Evolutionary conservation across 345 rosid genomes (phyloP).

Genomic region (Moringa oleifera): DNA sequence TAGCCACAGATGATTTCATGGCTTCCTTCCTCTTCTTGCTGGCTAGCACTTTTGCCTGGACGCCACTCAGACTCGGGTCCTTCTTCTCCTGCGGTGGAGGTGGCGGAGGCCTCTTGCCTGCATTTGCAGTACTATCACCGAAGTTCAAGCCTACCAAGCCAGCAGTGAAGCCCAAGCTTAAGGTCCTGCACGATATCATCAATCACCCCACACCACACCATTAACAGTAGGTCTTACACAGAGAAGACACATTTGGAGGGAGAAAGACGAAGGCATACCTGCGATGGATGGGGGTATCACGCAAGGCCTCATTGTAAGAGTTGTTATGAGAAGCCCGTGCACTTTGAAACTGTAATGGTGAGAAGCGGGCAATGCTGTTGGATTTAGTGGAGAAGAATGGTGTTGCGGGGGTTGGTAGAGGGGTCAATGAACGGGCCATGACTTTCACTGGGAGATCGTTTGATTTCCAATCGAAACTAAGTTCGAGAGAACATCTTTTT

Average conservation of each 20-base stretch:
- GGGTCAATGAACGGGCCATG: constrained; percentile 42
- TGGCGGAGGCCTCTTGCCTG: constrained; percentile 60
- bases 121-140: constrained; percentile 36
- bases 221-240: too few species aligned
- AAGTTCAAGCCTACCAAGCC: constrained; percentile 41
- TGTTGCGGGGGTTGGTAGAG: constrained; percentile 26
- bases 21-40: constrained; percentile 70
- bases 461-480: not conserved
- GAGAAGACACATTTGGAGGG: too few species aligned
- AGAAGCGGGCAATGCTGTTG: constrained; percentile 13
- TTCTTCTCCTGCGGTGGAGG: constrained; percentile 55
- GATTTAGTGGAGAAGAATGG: constrained; percentile 11
- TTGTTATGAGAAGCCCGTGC: constrained; percentile 13
- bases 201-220: too few species aligned
- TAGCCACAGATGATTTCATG: constrained; percentile 43
- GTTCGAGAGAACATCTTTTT: not conserved
- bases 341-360: constrained; percentile 18
- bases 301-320: constrained; percentile 5
- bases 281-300: constrained; percentile 29
- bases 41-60: constrained; percentile 77
- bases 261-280: constrained; percentile 20
- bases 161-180: constrained; percentile 38
- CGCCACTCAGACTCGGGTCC: constrained; percentile 72
- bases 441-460: constrained; percentile 11
- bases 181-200: constrained; percentile 27